A percentile compares a stretch with the other conserved stretches of the same genome.
Evolutionary conservation across 1,139 yeast genomes (phyloP).

Genomic region (Groenewaldozyma sp.): DNA sequence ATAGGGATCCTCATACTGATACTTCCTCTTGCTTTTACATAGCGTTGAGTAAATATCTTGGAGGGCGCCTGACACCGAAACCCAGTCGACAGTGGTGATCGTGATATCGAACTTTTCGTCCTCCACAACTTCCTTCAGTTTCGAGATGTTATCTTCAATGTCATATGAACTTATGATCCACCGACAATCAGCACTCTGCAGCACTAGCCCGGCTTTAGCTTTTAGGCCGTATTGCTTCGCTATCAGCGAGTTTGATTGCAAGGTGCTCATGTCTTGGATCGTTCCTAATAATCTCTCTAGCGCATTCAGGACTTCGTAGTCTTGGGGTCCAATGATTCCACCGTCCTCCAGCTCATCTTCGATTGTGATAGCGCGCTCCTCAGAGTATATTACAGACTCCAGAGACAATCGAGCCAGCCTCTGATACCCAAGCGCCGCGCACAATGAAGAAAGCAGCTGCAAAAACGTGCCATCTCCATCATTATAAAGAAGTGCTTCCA

Average conservation of each 20-base stretch:
- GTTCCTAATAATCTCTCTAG: conserved; percentile 19
- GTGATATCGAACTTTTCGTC: conserved; percentile 13
- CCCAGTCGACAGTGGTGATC: conserved; percentile 22
- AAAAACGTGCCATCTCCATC: conserved; percentile 26
- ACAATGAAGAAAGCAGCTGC: conserved; percentile 20
- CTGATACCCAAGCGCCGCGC: conserved; percentile 25
- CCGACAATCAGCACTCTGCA: conserved; percentile 9
- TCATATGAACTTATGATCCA: conserved; percentile 15
- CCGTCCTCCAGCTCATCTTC: conserved; percentile 17
- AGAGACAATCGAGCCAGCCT: conserved; percentile 52
- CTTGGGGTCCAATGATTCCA: conserved; percentile 19
- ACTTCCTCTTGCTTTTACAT: conserved; percentile 15
- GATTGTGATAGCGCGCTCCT: conserved; percentile 20
- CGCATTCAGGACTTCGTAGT: conserved; percentile 15
- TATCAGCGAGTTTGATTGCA: conserved; percentile 13
- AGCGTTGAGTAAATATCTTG: conserved; percentile 17
- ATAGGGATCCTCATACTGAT: conserved; percentile 22
- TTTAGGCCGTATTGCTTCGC: conserved; percentile 9
- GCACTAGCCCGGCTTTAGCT: conserved; percentile 9
- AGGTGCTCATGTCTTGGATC: conserved; percentile 21
- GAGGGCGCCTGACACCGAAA: conserved; percentile 18
- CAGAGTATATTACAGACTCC: conserved; percentile 45
- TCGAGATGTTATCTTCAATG: conserved; percentile 11
- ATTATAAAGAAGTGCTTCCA: conserved; percentile 29
- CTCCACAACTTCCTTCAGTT: conserved; percentile 6